Evolutionary conservation across 352 stramenopile genomes (phyloP).

Genomic region (Globisporangium yorkense): DNA sequence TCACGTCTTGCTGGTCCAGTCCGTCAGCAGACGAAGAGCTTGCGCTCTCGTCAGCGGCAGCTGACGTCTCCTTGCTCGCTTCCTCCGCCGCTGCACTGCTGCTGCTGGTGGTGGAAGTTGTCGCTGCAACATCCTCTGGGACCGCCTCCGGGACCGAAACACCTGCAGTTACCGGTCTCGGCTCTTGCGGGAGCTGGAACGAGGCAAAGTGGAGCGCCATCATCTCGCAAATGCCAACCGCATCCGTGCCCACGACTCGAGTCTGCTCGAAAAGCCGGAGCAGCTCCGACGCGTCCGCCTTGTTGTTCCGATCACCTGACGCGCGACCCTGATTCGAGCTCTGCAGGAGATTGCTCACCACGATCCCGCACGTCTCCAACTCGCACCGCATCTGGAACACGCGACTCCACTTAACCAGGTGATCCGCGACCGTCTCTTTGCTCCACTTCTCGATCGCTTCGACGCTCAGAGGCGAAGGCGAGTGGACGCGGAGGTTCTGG

Average conservation of each 20-base stretch:
- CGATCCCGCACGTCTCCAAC: conserved; percentile 24
- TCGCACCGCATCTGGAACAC: conserved; percentile 33
- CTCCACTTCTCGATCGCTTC: conserved; percentile 33
- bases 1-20: conserved; percentile 34
- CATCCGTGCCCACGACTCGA: conserved; percentile 29
- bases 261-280: conserved; percentile 19
- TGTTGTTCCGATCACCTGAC: conserved; percentile 1
- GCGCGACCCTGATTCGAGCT: conserved; percentile 10
- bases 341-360: conserved; percentile 23
- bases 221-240: conserved; percentile 23
- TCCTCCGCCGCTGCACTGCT: not conserved
- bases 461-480: conserved; percentile 9
- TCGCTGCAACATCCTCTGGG: not conserved
- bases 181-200: conserved; percentile 22
- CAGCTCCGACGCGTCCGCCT: conserved; percentile 18
- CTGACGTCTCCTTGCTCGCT: too few relatives aligned
- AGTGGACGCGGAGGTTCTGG: conserved; percentile 1
- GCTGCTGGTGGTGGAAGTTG: not conserved
- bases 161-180: too few relatives aligned
- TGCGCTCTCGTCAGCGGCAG: not conserved
- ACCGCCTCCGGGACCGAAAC: not conserved
- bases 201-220: conserved; percentile 40
- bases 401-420: conserved; percentile 42
- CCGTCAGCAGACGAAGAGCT: conserved; percentile 2
- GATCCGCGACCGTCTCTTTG: conserved; percentile 14